Evolutionary conservation across 345 rosid genomes (phyloP).

Genomic region (Eucalyptus tenuipes): DNA sequence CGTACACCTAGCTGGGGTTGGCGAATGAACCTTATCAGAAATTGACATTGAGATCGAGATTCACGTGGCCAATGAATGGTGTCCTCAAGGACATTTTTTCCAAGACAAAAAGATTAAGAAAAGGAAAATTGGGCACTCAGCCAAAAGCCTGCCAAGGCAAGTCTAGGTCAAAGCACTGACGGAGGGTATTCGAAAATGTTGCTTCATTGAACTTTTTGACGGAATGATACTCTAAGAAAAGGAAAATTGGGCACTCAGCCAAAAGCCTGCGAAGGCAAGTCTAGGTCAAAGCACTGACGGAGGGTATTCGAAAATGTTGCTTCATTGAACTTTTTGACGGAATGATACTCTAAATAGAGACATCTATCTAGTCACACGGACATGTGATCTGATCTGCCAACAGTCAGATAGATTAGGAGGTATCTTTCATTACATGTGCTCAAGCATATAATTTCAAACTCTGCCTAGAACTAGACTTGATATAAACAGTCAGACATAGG

Average conservation of each 20-base stretch:
- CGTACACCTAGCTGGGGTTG: not conserved
- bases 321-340: not conserved
- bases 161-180: not conserved
- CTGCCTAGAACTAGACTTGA: not conserved
- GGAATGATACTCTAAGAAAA: not conserved
- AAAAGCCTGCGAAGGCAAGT: not conserved
- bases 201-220: not conserved
- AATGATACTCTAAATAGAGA: not conserved
- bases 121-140: not conserved
- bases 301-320: not conserved
- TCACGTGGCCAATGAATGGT: not conserved
- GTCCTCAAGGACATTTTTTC: not conserved
- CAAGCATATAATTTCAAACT: not conserved
- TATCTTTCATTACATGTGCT: not conserved
- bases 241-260: not conserved
- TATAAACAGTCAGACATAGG: not conserved
- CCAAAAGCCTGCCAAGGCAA: not conserved
- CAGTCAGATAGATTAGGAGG: not conserved
- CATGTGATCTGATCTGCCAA: not conserved
- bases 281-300: not conserved
- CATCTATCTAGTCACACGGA: not conserved
- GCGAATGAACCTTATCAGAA: not conserved
- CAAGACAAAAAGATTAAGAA: not conserved
- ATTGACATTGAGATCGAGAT: not conserved
- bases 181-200: not conserved